phyloP scores from a whole-genome alignment of 768 basidiomycete genomes.

The Leccinum variicolor region DNA sequence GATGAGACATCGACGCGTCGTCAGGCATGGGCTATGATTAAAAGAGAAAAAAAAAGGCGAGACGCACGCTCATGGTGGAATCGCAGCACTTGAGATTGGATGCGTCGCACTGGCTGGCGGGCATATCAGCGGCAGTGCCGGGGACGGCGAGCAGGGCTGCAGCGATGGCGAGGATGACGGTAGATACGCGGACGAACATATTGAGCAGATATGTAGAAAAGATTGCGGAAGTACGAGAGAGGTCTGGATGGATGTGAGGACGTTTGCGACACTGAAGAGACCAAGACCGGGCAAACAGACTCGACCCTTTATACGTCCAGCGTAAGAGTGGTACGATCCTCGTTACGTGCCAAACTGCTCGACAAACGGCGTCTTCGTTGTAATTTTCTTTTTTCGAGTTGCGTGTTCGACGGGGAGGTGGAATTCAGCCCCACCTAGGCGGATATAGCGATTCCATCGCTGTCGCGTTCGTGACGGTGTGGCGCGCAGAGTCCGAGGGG shows the following conservation, averaged over 20 bases:
- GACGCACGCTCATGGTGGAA: background rate
- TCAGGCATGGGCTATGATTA: background rate
- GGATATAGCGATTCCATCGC: constrained; percentile 13
- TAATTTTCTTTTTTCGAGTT: constrained; percentile 9
- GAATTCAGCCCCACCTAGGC: background rate
- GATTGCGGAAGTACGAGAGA: background rate
- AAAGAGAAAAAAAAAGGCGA: too few relatives aligned
- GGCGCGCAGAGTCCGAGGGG: background rate
- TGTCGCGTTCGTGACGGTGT: background rate
- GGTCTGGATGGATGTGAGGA: background rate
- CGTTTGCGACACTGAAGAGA: background rate
- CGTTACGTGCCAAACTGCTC: background rate
- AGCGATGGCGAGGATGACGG: constrained; percentile 11
- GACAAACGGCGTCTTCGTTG: constrained; percentile 16
- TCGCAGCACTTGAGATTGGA: constrained; percentile 12
- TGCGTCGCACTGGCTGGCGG: constrained; percentile 10
- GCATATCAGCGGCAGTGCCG: background rate
- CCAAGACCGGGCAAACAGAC: background rate
- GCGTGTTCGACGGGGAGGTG: constrained; percentile 2
- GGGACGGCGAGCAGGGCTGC: constrained; percentile 8
- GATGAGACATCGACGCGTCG: too few relatives aligned
- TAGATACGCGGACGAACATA: constrained; percentile 15
- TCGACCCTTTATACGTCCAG: constrained; percentile 14
- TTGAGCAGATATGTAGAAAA: background rate
- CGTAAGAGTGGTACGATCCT: constrained; percentile 6